Evolutionary conservation across 2,329 filamentous ascomycete species (phyloP).

Genomic region (Coniochaeta sp.): DNA sequence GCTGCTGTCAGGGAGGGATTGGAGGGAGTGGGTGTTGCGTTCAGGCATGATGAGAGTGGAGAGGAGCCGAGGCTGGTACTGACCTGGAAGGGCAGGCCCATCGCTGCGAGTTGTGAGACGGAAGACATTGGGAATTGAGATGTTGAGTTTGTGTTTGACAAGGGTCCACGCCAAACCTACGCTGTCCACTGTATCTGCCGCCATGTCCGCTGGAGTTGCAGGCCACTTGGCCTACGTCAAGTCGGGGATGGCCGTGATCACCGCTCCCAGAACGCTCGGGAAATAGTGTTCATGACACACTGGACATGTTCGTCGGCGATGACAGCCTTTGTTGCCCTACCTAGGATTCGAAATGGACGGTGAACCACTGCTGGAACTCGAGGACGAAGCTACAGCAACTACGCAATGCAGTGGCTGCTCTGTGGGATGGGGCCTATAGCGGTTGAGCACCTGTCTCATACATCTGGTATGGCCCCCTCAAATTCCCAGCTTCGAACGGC

Average conservation of each 20-base stretch:
- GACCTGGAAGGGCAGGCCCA: conserved; percentile 38
- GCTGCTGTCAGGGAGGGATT: conserved; percentile 55
- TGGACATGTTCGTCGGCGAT: no score
- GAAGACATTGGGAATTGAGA: not conserved
- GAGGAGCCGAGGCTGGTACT: conserved; percentile 36
- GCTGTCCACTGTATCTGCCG: not conserved
- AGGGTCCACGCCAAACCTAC: not conserved
- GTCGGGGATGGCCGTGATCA: not conserved
- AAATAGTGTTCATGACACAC: not conserved
- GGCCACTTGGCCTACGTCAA: not conserved
- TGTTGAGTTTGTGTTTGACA: no score
- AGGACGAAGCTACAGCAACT: no score
- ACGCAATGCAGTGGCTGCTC: not conserved
- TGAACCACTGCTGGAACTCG: no score
- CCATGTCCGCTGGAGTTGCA: not conserved
- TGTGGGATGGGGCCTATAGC: not conserved
- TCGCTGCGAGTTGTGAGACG: not conserved
- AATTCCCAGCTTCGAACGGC: not conserved
- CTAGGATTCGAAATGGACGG: no score
- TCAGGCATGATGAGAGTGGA: conserved; percentile 27
- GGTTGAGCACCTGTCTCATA: not conserved
- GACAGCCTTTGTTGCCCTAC: no score
- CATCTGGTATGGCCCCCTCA: no score
- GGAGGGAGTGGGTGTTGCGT: conserved; percentile 46
- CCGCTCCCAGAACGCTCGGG: not conserved